Evolutionary conservation across 208 protist species (phyloP), one percentile per base, ranked within the genome.

Genomic region (Chromosphaera perkinsii): DNA sequence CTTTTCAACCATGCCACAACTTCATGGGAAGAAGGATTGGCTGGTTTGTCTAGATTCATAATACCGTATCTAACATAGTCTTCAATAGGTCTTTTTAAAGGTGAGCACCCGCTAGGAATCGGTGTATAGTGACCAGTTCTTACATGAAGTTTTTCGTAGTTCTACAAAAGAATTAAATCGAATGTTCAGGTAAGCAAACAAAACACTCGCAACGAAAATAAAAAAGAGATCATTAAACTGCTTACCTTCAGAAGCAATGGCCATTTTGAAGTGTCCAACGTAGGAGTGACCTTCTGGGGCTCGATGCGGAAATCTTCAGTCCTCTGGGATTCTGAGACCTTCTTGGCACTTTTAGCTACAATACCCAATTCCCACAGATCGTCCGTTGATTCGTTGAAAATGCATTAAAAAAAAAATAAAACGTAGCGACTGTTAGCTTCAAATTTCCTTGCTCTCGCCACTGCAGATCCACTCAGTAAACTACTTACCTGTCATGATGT

Each of bases 1-100:
- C 92, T 84, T 66, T 95, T 94, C 60, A 99, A 91, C 97, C 97
- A 99, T 2, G 97, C 94, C 20, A 99, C 97, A 67, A 99, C 95
- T 83, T 99, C 97, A 79, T 99, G 97, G 51, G 94, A 98, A 43
- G 95, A 99, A 72, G 97, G 97, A 77, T 99, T 99, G 14, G 96
- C 93, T 10, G 97, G 96, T 82, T 99, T 99, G 82, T 99, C 97
- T 42, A 99, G 89, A 85, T 99, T 99, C 78, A 99, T 98, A 72
- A 99, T 92, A 73, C 97, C 97, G 78, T 99, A 99, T 57, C 78
- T 73, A 9, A 80, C 40, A 78, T 99, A 97, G 61, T 99, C 95
- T 4, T 78, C 48, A 37, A 99, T 79, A 33, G 93, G 87, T 35
- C 97, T 88, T 57, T 95, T 93, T 12, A 99, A 81, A 43, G 97